phyloP scores from a whole-genome alignment of 768 basidiomycete species.

The Dentipellis sp. region DNA sequence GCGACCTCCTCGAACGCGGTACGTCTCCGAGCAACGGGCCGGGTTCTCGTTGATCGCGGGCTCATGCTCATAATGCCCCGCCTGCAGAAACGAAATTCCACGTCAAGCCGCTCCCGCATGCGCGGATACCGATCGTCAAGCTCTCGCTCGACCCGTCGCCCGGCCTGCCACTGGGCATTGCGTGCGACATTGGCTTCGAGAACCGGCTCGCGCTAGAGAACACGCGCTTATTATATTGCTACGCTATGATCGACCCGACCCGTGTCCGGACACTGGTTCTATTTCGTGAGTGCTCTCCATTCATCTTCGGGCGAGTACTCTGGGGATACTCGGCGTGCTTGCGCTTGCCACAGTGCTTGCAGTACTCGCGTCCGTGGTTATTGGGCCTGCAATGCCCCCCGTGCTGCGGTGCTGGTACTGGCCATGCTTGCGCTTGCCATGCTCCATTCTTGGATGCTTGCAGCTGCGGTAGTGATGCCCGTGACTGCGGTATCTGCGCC shows the following conservation, averaged over 20 bases:
- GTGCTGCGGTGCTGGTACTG: no score
- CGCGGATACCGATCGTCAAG: slow-evolving; percentile 98
- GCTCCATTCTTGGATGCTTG: no score
- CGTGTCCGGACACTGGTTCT: slow-evolving; percentile 90
- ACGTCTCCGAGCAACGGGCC: slow-evolving; percentile 21
- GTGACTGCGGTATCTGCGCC: no score
- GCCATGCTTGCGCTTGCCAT: no score
- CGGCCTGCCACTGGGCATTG: slow-evolving; percentile 77
- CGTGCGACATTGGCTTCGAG: slow-evolving; percentile 98
- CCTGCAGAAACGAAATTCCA: slow-evolving; percentile 83
- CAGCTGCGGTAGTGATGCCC: no score
- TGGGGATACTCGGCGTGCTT: no score
- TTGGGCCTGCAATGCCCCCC: no score
- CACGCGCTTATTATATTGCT: slow-evolving; percentile 91
- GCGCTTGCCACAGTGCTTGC: no score
- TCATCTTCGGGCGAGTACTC: slow-evolving; percentile 1
- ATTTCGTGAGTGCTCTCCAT: slow-evolving; percentile 66
- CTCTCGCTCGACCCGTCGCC: slow-evolving; percentile 84
- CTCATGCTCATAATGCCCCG: slow-evolving; percentile 8
- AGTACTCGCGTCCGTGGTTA: no score
- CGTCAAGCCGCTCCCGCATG: slow-evolving; percentile 93
- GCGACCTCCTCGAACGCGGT: slow-evolving; percentile 91
- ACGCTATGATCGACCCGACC: slow-evolving; percentile 93
- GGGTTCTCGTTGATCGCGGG: neutral
- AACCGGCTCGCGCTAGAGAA: slow-evolving; percentile 96